Evolutionary conservation across 768 basidiomycete species (phyloP), one percentile per base, ranked within the genome.

Genomic region (Boletus pseudo-olivaceus): DNA sequence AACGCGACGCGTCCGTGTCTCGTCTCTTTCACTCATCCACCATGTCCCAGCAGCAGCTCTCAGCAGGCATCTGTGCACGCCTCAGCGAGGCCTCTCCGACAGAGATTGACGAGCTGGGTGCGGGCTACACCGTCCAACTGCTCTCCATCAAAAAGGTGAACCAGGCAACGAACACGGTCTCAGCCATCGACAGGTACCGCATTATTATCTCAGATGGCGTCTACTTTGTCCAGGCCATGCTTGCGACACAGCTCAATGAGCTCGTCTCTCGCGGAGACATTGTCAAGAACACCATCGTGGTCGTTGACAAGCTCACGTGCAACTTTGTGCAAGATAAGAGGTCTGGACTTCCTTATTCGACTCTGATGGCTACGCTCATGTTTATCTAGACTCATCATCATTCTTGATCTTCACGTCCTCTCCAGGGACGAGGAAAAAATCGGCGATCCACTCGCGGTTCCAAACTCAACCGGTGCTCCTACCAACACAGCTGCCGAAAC

Each of bases 191-290:
- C 64, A 76, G 87, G 53, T 84, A 81, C 70, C 81, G 93, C 56
- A 78, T 96, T 55, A 91, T 98, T 70, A 75, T 98, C 38, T 96
- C 93, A 0, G 96, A 98, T 71, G 94, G 96, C 38, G 76, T 78
- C 19, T 74, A 89, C 60, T 97, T 90, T 68, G 77, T 89, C 45
- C 97, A 98, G 69, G 86, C 90, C 26, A 98, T 99, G 97, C 78
- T 98, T 33, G 91, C 94, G 5, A 98, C 95, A 0, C 89, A 93
- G 64, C 80, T 94, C 42, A 98, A 98, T 63, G 57, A 75, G 7
- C 73, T 92, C 59, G 84, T 95, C 14, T 78, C 85, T 15, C 76
- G 83, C 0, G 81, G 83, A 7, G 64, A 74, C 1, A 75, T 98
- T 33, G 71, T 72, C 35, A 90, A 86, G 65, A 76, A 89, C 64